Conservation (phyloP, 2,329 filamentous ascomycete genomes). For the Scopulariopsis brevicaulis region DNA sequence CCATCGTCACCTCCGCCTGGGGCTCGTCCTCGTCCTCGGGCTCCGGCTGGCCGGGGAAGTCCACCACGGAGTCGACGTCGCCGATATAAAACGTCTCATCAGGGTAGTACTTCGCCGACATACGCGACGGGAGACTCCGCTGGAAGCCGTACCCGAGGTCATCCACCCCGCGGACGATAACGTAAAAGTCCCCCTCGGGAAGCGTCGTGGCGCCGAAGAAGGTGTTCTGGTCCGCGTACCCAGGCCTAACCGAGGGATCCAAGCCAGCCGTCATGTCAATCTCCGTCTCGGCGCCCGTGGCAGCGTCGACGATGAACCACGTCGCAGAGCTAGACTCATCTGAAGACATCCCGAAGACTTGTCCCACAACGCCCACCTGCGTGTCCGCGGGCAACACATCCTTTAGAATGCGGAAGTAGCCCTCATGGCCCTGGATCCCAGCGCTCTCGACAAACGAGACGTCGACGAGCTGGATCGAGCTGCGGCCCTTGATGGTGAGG, state of each 20-base stretch:
- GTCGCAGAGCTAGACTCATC: neutral
- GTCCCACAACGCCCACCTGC: conserved; percentile 3
- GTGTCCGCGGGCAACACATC: conserved; percentile 1
- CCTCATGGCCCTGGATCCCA: conserved; percentile 7
- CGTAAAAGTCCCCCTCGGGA: neutral
- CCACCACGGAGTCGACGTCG: neutral
- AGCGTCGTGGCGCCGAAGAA: neutral
- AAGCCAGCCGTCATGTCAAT: neutral
- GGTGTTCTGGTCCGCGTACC: conserved; percentile 1
- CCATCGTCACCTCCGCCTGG: neutral
- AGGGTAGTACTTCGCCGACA: neutral
- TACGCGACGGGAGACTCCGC: neutral
- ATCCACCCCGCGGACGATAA: conserved; percentile 1
- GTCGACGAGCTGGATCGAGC: conserved; percentile 5
- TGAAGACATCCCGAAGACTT: conserved; percentile 5
- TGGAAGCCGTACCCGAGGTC: neutral
- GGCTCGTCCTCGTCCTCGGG: neutral
- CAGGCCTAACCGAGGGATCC: neutral
- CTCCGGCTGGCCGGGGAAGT: neutral
- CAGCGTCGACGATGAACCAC: conserved; percentile 1
- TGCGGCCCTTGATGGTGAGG: conserved; percentile 5
- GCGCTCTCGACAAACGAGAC: conserved; percentile 7
- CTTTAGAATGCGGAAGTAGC: conserved; percentile 8
- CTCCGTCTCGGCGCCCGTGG: neutral
- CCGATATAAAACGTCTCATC: neutral